Evolutionary conservation across 2,329 filamentous ascomycete species (phyloP).

Genomic region (Hirsutella minnesotensis): DNA sequence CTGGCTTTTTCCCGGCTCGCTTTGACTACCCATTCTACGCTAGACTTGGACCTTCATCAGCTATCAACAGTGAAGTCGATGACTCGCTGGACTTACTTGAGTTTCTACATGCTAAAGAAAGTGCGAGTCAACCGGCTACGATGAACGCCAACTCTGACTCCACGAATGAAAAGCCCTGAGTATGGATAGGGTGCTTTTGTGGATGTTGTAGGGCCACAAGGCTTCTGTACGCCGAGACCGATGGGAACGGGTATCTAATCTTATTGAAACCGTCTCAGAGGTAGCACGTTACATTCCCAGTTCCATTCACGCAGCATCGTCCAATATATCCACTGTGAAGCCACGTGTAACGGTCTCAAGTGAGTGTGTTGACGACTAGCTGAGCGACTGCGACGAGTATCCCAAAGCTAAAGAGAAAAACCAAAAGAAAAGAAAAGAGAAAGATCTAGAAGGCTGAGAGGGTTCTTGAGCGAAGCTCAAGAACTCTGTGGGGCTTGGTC

Average conservation of each 20-base stretch:
- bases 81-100: slow-evolving; percentile 4
- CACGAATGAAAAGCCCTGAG: background rate
- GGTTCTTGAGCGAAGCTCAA: too few species aligned
- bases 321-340: background rate
- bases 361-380: too few species aligned
- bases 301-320: background rate
- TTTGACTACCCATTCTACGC: slow-evolving; percentile 12
- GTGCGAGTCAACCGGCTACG: background rate
- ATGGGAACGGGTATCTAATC: background rate
- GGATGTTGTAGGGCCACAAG: background rate
- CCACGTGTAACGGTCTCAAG: too few species aligned
- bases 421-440: too few species aligned
- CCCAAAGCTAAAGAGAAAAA: too few species aligned
- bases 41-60: slow-evolving; percentile 9
- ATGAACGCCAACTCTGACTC: background rate
- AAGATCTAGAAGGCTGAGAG: too few species aligned
- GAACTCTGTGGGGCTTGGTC: too few species aligned
- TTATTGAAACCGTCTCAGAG: background rate
- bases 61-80: slow-evolving; percentile 6
- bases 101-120: slow-evolving; percentile 3
- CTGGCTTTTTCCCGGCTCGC: slow-evolving; percentile 20
- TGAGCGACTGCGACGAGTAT: too few species aligned
- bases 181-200: background rate
- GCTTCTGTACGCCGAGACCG: background rate
- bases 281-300: background rate